Evolutionary conservation across 495 filamentous ascomycete species (phyloP).

Genomic region (Pseudoneurospora amorphoporcata): DNA sequence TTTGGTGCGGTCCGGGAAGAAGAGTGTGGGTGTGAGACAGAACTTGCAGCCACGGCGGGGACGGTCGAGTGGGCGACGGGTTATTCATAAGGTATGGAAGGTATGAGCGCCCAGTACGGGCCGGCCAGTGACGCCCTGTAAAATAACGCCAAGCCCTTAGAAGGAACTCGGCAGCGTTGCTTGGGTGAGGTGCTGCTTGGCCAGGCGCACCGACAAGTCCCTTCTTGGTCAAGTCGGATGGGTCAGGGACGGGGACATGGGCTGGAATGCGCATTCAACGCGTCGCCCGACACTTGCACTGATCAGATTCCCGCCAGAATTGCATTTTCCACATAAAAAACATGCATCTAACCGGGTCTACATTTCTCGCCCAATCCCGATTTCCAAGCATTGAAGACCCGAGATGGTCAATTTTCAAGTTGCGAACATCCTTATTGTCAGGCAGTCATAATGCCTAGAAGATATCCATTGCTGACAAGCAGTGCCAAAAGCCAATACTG

Average conservation of each 20-base stretch:
- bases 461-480: background rate
- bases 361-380: background rate
- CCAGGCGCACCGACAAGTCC: background rate
- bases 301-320: background rate
- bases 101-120: background rate
- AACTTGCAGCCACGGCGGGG: background rate
- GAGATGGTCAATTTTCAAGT: background rate
- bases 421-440: background rate
- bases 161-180: background rate
- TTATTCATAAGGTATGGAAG: background rate
- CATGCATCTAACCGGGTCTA: background rate
- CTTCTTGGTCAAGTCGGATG: background rate
- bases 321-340: background rate
- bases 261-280: background rate
- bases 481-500: background rate
- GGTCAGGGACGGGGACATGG: background rate
- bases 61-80: background rate
- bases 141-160: conserved; percentile 3
- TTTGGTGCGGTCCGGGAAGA: background rate
- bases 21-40: background rate
- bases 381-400: background rate
- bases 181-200: background rate
- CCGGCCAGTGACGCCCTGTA: background rate
- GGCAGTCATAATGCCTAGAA: background rate
- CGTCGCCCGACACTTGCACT: background rate